These are phyloP conservation scores for Aeschynomene evenia DNA, from an alignment of 306 rosid species.

Conservation along the genomic window DNA sequence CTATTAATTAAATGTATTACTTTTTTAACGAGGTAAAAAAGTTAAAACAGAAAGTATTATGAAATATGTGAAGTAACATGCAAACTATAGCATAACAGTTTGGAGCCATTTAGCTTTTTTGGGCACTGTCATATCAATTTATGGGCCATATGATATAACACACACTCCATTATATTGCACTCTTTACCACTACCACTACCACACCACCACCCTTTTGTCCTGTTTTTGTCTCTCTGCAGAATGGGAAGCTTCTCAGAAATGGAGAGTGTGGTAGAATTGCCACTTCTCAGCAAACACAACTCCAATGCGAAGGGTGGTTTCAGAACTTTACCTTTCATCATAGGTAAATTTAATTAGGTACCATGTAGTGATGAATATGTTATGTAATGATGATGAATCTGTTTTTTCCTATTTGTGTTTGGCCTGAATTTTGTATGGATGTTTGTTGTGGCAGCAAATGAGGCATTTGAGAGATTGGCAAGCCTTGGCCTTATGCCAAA, in stretches of 20 bases:
- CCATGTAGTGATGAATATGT: background rate
- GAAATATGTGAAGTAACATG: no score
- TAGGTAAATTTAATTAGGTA: constrained; percentile 15
- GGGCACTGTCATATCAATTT: background rate
- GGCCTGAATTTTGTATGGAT: background rate
- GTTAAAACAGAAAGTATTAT: no score
- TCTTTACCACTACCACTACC: background rate
- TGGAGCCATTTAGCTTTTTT: background rate
- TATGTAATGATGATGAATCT: background rate
- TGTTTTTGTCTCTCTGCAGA: background rate
- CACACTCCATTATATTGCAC: background rate
- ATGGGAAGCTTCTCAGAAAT: background rate
- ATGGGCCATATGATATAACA: background rate
- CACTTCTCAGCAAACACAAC: constrained; percentile 21
- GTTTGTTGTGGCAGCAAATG: constrained; percentile 26
- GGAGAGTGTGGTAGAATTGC: constrained; percentile 22
- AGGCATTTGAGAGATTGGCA: constrained; percentile 34
- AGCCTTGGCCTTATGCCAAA: constrained; percentile 32
- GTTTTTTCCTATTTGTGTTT: background rate
- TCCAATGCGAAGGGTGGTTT: constrained; percentile 31
- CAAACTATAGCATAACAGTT: no score
- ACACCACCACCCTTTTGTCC: background rate
- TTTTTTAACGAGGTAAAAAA: no score
- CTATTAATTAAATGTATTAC: no score
- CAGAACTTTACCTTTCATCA: constrained; percentile 39